Conservation (phyloP, 2,329 filamentous ascomycete species). For the Neocucurbitaria cava region DNA sequence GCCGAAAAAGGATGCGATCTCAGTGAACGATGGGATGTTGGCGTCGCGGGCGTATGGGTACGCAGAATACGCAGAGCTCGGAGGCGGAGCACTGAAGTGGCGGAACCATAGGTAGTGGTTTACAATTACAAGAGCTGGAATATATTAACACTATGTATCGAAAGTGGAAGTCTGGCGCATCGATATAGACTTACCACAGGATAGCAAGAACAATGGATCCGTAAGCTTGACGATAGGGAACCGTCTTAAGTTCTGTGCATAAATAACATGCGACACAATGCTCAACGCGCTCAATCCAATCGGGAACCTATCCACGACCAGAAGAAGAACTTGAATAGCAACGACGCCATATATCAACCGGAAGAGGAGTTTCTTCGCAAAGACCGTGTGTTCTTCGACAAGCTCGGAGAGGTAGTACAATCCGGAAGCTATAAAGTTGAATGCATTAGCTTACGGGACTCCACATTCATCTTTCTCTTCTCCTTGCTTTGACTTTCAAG, state of each 20-base stretch:
- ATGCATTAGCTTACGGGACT: slow-evolving; percentile 1
- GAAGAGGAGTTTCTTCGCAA: slow-evolving; percentile 85
- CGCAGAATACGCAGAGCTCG: slow-evolving; percentile 62
- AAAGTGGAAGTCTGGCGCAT: not conserved
- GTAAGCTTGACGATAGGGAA: slow-evolving; percentile 82
- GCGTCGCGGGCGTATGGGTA: slow-evolving; percentile 67
- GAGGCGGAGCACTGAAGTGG: slow-evolving; percentile 75
- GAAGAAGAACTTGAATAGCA: slow-evolving; percentile 74
- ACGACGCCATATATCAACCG: slow-evolving; percentile 86
- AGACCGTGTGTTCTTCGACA: slow-evolving; percentile 95
- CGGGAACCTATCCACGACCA: slow-evolving; percentile 85
- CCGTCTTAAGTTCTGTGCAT: slow-evolving; percentile 82
- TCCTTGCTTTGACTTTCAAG: not conserved
- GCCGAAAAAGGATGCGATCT: slow-evolving; percentile 95
- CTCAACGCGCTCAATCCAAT: slow-evolving; percentile 75
- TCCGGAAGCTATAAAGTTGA: slow-evolving; percentile 73
- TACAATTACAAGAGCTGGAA: slow-evolving; percentile 74
- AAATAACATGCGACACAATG: slow-evolving; percentile 81
- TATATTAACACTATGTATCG: slow-evolving; percentile 6
- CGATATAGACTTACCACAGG: slow-evolving; percentile 68
- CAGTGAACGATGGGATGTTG: slow-evolving; percentile 80
- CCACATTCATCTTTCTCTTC: not conserved
- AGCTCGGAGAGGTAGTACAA: slow-evolving; percentile 98
- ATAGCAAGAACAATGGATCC: slow-evolving; percentile 84
- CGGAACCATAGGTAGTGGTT: slow-evolving; percentile 98